Base-by-base conservation (phyloP, 176 grass and related monocot species). In the Dactylis glomerata region DNA sequence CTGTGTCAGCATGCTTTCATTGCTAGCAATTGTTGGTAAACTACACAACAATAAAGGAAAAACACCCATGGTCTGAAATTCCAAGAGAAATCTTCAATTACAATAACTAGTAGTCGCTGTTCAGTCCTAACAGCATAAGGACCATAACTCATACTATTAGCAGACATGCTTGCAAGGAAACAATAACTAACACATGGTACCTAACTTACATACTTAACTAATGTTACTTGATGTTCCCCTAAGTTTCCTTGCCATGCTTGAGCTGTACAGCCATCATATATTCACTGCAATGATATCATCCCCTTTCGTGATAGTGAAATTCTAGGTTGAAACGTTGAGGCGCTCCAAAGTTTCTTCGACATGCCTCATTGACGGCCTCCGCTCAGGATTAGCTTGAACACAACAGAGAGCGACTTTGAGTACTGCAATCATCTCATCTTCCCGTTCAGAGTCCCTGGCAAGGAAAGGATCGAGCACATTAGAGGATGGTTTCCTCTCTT, bases 331-430 rank as follows among this genome's bases (percentile, higher is more conserved):
- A 58, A 38, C 47, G 38, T 75, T 80, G 36, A 90, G 67, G 17
- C 83, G 81, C 32, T 94, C 93, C 81, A 98, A 68, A 42, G 83
- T 85, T 34, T 98, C 93, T 12, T 34, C 56, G 0, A 92, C 91
- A 80, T 93, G 65, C 80, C 89, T 88, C 91, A 95, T 94, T 3
- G 59, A 78, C 0, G 91, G 93, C 74, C 96, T 92, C 71, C 73
- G 87, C 77, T 93, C 93, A 23, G 86, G 89, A 77, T 95, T 92
- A 2, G 80, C 80, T 54, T 90, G 89, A 52, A 98, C 89, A 4
- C 96, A 98, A 28, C 85, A 82, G 7, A 98, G 88, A 73, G 96
- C 83, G 9, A 95, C 81, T 82, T 98, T 95, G 40, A 98, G 85
- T 22, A 92, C 89, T n/a, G 80, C 40, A 2, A 95, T 89, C 59